Base-by-base conservation (phyloP, 441 rosid species). In the Gossypium schwendimanii region DNA sequence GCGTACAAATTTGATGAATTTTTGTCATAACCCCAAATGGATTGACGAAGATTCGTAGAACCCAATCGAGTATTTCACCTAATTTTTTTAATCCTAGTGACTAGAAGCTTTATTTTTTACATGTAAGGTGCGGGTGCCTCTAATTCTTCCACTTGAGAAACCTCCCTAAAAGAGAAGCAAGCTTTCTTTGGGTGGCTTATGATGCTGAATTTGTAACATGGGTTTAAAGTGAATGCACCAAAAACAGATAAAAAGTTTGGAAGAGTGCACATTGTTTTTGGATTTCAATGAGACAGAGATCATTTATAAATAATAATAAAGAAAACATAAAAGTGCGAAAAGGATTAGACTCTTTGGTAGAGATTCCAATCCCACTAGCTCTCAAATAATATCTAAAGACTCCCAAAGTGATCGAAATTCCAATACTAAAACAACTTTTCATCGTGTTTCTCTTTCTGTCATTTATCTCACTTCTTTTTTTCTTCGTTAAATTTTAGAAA, bases 1-100 rank as follows among this genome's bases (percentile, higher is more conserved):
- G 72, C 59, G 63, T 57, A 14, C 5, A 44, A 50, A 41, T 7
- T 44, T 5, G 60, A 60, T 10, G 70, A 23, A 45, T 52, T 53
- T 62, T 68, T 47, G 31, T 63, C 44, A 36, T 61, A 53, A 73
- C 69, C 76, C 77, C 58, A 26, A 63, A 58, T 76, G 66, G 52
- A 12, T 81, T 70, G 83, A 77, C 54, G 68, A 75, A 77, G 44
- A 20, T 74, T 72, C 66, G 75, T 75, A 76, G 65, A 76, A 70
- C 72, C 84, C 79, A 69, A 54, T 67, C 74, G 79, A 73, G 72
- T 63, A 71, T 64, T 70, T 44, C 66, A 64, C 73, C 26, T 28
- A 66, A 52, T 8, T 31, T 3, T 11, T 39, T 21, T 64, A 9
- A 10, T 7, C 45, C 53, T 18, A 24, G 17, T 23, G 24, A 65